Percentiles rank a stretch among this genome's conserved stretches.
Evolutionary conservation across 768 basidiomycete genomes (phyloP).

Genomic region (Sporobolomyces pararoseus): DNA sequence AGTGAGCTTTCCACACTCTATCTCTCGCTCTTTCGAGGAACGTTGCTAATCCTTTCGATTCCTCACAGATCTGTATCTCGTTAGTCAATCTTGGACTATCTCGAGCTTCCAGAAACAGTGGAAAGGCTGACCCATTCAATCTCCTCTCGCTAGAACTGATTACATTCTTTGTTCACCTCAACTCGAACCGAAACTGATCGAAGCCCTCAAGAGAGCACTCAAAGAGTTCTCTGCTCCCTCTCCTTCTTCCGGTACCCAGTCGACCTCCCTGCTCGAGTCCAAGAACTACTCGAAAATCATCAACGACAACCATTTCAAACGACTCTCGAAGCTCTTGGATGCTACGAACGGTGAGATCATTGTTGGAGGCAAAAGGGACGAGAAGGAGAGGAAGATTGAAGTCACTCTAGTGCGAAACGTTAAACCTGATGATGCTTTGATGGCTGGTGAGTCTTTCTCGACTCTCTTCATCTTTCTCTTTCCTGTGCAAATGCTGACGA

Average conservation of each 20-base stretch:
- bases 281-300: constrained; percentile 54
- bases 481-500: not conserved
- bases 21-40: too few relatives aligned
- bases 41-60: too few relatives aligned
- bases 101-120: too few relatives aligned
- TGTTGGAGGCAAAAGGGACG: constrained; percentile 63
- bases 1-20: not conserved
- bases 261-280: constrained; percentile 3
- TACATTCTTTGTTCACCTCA: constrained; percentile 29
- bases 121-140: too few relatives aligned
- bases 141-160: constrained; percentile 18
- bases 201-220: constrained; percentile 22
- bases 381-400: constrained; percentile 60
- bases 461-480: not conserved
- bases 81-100: constrained; percentile 48
- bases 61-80: constrained; percentile 80
- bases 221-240: constrained; percentile 13
- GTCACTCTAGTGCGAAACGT: constrained; percentile 71
- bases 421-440: constrained; percentile 62
- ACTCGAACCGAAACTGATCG: constrained; percentile 30
- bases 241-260: not conserved
- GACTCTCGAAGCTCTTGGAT: constrained; percentile 59
- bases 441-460: constrained; percentile 62
- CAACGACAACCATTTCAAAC: constrained; percentile 57
- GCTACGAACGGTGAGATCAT: constrained; percentile 64